Evolutionary conservation across 2,329 filamentous ascomycete genomes (phyloP).

Genomic region (Aspergillus neotritici): DNA sequence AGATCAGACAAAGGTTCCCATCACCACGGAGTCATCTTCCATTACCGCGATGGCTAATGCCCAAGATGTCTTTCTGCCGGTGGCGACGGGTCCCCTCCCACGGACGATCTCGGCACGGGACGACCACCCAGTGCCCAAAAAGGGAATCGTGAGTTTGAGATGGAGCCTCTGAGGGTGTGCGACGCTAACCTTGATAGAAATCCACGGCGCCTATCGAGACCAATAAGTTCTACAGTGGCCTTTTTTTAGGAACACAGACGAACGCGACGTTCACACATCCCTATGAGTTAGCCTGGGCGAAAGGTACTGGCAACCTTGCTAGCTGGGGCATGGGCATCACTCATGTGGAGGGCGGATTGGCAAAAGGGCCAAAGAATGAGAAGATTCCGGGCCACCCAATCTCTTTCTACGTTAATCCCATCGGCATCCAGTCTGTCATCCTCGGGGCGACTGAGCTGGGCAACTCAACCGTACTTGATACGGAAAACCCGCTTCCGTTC

Average conservation of each 20-base stretch:
- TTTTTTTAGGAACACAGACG: constrained; percentile 69
- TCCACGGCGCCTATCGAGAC: constrained; percentile 37
- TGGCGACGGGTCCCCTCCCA: constrained; percentile 36
- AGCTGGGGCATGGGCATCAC: constrained; percentile 76
- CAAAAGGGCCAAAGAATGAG: constrained; percentile 55
- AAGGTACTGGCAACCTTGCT: constrained; percentile 54
- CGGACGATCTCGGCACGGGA: constrained; percentile 32
- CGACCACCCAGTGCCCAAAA: constrained; percentile 40
- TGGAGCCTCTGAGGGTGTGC: neutral
- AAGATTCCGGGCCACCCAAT: constrained; percentile 52
- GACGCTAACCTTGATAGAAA: constrained; percentile 22
- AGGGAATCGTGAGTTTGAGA: constrained; percentile 32
- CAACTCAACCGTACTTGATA: constrained; percentile 51
- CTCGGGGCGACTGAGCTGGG: constrained; percentile 73
- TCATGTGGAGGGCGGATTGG: constrained; percentile 66
- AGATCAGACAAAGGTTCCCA: too few relatives aligned
- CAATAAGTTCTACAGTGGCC: constrained; percentile 66
- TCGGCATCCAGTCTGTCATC: constrained; percentile 74
- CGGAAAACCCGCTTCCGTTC: constrained; percentile 50
- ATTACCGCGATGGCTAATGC: constrained; percentile 22
- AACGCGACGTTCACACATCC: constrained; percentile 69
- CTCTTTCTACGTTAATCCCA: constrained; percentile 71
- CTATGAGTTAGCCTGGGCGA: constrained; percentile 64
- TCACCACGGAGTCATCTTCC: neutral
- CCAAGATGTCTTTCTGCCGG: constrained; percentile 41